Base-by-base conservation (phyloP, 345 rosid genomes). In the Populus nigra region DNA sequence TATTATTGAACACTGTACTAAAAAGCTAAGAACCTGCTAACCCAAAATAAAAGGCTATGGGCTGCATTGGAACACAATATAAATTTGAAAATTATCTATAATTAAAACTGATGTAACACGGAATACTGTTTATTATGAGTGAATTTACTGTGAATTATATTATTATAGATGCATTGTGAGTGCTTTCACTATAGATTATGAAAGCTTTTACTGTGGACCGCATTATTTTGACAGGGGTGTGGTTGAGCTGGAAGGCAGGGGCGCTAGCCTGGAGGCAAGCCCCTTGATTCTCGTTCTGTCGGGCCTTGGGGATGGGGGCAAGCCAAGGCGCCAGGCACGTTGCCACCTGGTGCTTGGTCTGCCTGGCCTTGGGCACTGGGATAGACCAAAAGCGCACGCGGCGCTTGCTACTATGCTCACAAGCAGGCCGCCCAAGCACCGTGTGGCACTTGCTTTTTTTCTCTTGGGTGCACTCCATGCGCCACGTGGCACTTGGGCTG, bases 21-120 rank as follows among this genome's bases (percentile, higher is more conserved):
- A 59, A n/a, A 3, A 23, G 27, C 12, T 9, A 38, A n/a, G 47
- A 39, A 39, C 15, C 43, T 5, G 84, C 84, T 10, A 77, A 78
- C 86, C 89, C 87, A 84, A 83, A 78, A 76, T 71, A 38, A 65
- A 83, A 84, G 78, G 75, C 53, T 50, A 79, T 80, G 88, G 88
- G 88, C 72, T 57, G 85, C 84, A 81, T 61, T 22, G 29, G 36
- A 2, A 6, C 41, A 69, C 25, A 18, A 5, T 75, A 55, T 70
- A 59, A 33, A 33, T 33, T 0, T 33, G 36, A 33, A 4, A 33
- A 33, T 33, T 33, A 33, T 0, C 35, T 33, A 33, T 4, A 4
- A 33, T 0, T 33, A 4, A 33, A 33, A 33, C 5, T 33, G 0
- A 0, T 33, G 5, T 33, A 33, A 4, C 3, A 0, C 0, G 0